These are phyloP conservation scores for Diphasiastrum complanatum DNA, from an alignment of 83 land plant genomes.

Conservation along the genomic window DNA sequence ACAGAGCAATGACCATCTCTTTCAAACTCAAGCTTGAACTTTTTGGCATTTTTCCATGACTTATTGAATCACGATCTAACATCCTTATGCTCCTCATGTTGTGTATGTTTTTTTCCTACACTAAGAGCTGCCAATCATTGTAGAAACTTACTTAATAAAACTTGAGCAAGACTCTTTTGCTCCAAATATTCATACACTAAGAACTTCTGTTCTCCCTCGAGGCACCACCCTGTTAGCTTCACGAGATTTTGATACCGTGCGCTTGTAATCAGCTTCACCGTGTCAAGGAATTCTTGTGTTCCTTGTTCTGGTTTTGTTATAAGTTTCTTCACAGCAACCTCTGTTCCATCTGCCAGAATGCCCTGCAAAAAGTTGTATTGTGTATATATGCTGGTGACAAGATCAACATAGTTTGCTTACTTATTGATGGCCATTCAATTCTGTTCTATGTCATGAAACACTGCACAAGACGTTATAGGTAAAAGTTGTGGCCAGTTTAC, in stretches of 20 bases:
- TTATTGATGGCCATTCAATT: too few relatives aligned
- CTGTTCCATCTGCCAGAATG: constrained; percentile 29
- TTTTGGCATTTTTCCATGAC: too few relatives aligned
- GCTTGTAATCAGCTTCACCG: constrained; percentile 36
- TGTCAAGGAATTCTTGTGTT: constrained; percentile 42
- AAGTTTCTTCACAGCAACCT: constrained; percentile 40
- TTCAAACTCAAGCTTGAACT: too few relatives aligned
- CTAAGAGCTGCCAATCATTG: neutral
- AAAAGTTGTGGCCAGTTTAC: too few relatives aligned
- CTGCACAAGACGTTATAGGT: too few relatives aligned
- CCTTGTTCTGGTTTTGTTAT: constrained; percentile 36
- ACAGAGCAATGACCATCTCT: too few relatives aligned
- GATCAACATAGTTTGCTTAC: too few relatives aligned
- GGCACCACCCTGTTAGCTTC: constrained; percentile 43
- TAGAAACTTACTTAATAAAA: constrained; percentile 30
- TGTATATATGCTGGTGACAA: too few relatives aligned
- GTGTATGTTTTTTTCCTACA: too few relatives aligned
- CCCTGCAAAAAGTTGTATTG: constrained; percentile 33
- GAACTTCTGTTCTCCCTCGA: constrained; percentile 40
- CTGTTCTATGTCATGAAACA: too few relatives aligned
- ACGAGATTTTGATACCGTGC: constrained; percentile 42
- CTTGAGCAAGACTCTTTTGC: constrained; percentile 32
- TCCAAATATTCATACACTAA: constrained; percentile 47
- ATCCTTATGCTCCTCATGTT: too few relatives aligned
- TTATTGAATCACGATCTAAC: too few relatives aligned